phyloP scores from a whole-genome alignment of 306 rosid genomes.

The Neltuma alba region DNA sequence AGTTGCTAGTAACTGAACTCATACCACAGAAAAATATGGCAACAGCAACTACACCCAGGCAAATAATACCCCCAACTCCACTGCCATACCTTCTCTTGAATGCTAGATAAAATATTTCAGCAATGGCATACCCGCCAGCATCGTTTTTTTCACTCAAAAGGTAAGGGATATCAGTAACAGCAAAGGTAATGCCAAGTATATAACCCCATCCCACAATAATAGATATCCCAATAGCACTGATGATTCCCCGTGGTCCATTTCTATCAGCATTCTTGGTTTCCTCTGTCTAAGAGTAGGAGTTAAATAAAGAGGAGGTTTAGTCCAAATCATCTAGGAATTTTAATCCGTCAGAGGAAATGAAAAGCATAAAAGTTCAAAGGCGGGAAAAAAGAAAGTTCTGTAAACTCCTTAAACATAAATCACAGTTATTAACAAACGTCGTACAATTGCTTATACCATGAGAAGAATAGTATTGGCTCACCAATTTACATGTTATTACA shows the following conservation, averaged over 20 bases:
- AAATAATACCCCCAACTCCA: constrained; percentile 92
- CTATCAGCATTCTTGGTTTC: constrained; percentile 88
- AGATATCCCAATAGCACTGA: constrained; percentile 89
- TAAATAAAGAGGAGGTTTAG: constrained; percentile 27
- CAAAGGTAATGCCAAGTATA: constrained; percentile 87
- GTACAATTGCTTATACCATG: neutral
- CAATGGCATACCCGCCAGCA: constrained; percentile 96
- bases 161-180: constrained; percentile 67
- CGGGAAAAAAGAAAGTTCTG: constrained; percentile 2
- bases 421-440: neutral
- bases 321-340: constrained; percentile 34
- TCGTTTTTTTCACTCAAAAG: constrained; percentile 78
- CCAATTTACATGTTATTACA: constrained; percentile 5
- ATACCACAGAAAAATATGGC: constrained; percentile 97
- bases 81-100: constrained; percentile 86
- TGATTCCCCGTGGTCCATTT: constrained; percentile 94
- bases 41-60: constrained; percentile 83
- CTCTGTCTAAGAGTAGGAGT: constrained; percentile 69
- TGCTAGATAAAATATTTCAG: constrained; percentile 80
- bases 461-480: neutral
- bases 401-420: neutral
- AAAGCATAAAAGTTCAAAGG: constrained; percentile 11
- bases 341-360: constrained; percentile 14
- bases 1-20: constrained; percentile 96
- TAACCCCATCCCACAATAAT: constrained; percentile 86